Evolutionary conservation across 2,329 filamentous ascomycete species (phyloP), one percentile per base, ranked within the genome.

Genomic region (Calcarisporium arbuscula): DNA sequence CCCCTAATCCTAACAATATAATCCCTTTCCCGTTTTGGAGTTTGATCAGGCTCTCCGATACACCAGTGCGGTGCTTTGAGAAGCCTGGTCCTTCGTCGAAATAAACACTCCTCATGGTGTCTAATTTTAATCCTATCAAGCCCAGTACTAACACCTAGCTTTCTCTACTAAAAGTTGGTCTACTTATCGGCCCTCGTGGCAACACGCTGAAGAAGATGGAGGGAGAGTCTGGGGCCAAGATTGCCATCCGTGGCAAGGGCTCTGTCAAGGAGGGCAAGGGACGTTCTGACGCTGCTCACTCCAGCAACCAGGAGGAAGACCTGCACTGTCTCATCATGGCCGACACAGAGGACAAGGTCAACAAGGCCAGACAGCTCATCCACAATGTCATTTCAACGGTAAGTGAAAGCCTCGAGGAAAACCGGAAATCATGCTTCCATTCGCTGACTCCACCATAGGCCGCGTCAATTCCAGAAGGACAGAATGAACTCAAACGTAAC

Each of bases 131-230:
- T 30, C 22, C 30, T 38, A 49, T 33, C 42, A 45, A 47, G 53
- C 60, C 58, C 59, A 53, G 61, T 63, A 94, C 89, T 95, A 94
- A 98, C 87, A 85, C 80, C 70, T 84, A 89, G 84, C 78, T 84
- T 72, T 80, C 68, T 72, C 72, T 65, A 64, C 77, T 76, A 83
- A 80, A 95, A 98, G 92, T 98, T 80, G 92, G 92, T 68, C 82
- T 98, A 77, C 88, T 98, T 66, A 98, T 98, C 80, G 92, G 92
- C 67, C 92, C 92, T 67, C 92, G 92, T 90, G 92, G 92, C 68
- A 98, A 98, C 64, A 98, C 92, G 50, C 70, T 98, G 59, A 98
- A 98, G 73, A 98, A 95, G 65, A 98, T 98, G 92, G 92, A 98
- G 64, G 79, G 82, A 56, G 89, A 98, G 67, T 98, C 92, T 38